Evolutionary conservation across 2,329 filamentous ascomycete genomes (phyloP).

Genomic region (Knufia petricola): DNA sequence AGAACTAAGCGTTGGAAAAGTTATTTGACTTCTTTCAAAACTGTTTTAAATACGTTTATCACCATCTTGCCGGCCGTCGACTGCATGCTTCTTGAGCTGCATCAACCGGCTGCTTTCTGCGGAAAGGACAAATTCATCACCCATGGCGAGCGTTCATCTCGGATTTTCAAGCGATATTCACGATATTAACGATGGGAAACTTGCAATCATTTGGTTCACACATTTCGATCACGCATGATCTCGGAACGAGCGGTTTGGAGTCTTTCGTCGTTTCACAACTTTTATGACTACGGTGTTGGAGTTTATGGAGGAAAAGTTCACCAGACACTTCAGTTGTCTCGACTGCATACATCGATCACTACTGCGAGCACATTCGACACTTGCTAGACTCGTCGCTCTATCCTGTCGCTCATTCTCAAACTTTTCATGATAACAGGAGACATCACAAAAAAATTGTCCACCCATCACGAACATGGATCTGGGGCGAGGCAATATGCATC

Average conservation of each 20-base stretch:
- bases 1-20: not conserved
- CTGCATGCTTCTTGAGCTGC: not conserved
- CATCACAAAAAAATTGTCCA: not conserved
- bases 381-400: not conserved
- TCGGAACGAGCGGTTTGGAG: constrained; percentile 7
- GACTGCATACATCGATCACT: not conserved
- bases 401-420: too few relatives aligned
- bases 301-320: constrained; percentile 7
- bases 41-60: constrained; percentile 6
- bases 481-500: not conserved
- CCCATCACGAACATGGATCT: constrained; percentile 6
- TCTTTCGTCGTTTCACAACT: not conserved
- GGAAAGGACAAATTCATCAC: not conserved
- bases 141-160: constrained; percentile 4
- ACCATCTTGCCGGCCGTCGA: not conserved
- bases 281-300: not conserved
- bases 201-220: not conserved
- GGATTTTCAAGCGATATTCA: constrained; percentile 2
- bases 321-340: not conserved
- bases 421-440: not conserved
- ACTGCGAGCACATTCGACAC: not conserved
- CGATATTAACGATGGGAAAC: constrained; percentile 3
- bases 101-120: not conserved
- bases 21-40: constrained; percentile 3
- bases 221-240: not conserved